Percentiles rank a stretch among this genome's conserved stretches.
Evolutionary conservation across 495 filamentous ascomycete species (phyloP).

Genomic region (Aspergillus biplanus): DNA sequence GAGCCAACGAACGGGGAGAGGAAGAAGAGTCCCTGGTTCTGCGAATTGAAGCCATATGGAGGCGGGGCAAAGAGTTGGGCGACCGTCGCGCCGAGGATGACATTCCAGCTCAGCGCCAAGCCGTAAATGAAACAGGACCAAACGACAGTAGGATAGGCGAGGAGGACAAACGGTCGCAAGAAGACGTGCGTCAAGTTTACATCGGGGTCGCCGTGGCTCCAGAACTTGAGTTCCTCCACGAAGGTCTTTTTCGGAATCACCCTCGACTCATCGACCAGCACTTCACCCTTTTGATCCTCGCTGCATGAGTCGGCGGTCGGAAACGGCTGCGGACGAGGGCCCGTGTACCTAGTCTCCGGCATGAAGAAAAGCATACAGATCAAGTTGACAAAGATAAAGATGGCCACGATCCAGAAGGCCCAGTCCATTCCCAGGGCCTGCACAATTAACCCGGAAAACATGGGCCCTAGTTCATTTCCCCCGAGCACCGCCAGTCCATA

Average conservation of each 20-base stretch:
- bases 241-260: conserved; percentile 28
- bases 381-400: conserved; percentile 47
- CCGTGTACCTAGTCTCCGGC: conserved; percentile 53
- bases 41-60: conserved; percentile 54
- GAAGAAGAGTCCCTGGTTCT: conserved; percentile 30
- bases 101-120: conserved; percentile 42
- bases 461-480: conserved; percentile 49
- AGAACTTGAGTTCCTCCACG: conserved; percentile 41
- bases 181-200: conserved; percentile 48
- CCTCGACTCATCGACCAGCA: not conserved
- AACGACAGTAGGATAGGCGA: conserved; percentile 52
- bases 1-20: not conserved
- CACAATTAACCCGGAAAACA: conserved; percentile 55
- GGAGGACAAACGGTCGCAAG: conserved; percentile 49
- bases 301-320: conserved; percentile 10
- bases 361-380: conserved; percentile 54
- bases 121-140: conserved; percentile 49
- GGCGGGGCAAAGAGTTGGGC: conserved; percentile 52
- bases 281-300: conserved; percentile 10
- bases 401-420: conserved; percentile 55
- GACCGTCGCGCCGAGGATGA: conserved; percentile 56
- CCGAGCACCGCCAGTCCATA: conserved; percentile 50
- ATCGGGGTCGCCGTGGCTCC: conserved; percentile 39
- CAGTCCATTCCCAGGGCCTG: conserved; percentile 50
- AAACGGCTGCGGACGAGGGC: conserved; percentile 16